Conservation (phyloP, 176 grass and related monocot species). For the Olyra latifolia region DNA sequence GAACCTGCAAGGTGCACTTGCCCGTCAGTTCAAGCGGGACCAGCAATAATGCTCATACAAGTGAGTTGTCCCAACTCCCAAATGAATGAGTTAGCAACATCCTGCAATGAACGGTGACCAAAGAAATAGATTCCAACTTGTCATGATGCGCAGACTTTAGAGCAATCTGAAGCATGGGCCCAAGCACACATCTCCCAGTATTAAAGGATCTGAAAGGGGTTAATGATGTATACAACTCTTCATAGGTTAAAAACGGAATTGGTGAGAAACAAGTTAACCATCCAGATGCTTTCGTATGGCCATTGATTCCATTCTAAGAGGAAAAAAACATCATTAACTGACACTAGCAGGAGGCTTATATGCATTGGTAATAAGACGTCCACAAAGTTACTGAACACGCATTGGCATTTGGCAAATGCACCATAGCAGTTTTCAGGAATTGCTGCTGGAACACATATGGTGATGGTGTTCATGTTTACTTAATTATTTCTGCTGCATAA, state of each 20-base stretch:
- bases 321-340: neutral
- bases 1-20: slow-evolving; percentile 54
- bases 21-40: slow-evolving; percentile 31
- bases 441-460: neutral
- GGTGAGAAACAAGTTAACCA: neutral
- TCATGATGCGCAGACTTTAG: neutral
- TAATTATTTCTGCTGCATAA: neutral
- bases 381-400: neutral
- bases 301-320: neutral
- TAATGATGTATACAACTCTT: neutral
- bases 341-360: slow-evolving; percentile 1
- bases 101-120: neutral
- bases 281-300: slow-evolving; percentile 1
- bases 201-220: slow-evolving; percentile 11
- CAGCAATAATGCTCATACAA: slow-evolving; percentile 11
- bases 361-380: neutral
- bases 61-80: neutral
- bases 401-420: neutral
- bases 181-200: neutral
- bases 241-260: slow-evolving; percentile 5
- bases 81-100: neutral
- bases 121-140: slow-evolving; percentile 18
- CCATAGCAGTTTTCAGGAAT: neutral
- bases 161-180: slow-evolving; percentile 9
- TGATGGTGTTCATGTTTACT: neutral